Base-by-base conservation (phyloP, 139 green algal species). In the Chlorella ohadii region DNA sequence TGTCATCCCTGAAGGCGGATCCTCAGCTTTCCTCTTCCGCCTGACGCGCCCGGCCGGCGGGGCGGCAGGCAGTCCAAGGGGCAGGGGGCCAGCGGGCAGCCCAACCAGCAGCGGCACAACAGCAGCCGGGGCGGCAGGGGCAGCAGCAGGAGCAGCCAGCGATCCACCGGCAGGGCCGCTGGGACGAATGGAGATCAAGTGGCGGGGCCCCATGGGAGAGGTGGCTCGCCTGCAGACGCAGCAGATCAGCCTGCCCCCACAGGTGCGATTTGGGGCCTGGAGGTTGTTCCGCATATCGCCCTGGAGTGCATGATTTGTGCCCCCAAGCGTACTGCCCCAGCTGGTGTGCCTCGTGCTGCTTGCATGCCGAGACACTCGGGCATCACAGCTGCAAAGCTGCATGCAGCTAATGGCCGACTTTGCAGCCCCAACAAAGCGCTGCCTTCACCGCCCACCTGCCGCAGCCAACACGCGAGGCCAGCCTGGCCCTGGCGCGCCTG, bases 221-320 rank as follows among this genome's bases (percentile, higher is more conserved):
- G 39, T 82, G 27, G 91, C 91, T 7, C 85, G 89, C 11, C 73
- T 95, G 59, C 91, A 95, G 85, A 95, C 91, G 5, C 91, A 95
- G 83, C 82, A 85, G 39, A 95, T 95, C 70, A 57, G 72, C 68
- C 56, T 77, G 17, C 55, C 80, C 0, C 47, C 34, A n/a, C 51
- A 39, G 59, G 31, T 15, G n/a, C n/a, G 28, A 13, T 11, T 9
- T 47, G 72, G 39, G 28, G 5, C 51, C 16, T 28, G 22, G 28
- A n/a, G 72, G n/a, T n/a, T n/a, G n/a, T n/a, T n/a, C n/a, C n/a
- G n/a, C n/a, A n/a, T n/a, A n/a, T n/a, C n/a, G n/a, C n/a, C n/a
- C n/a, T n/a, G n/a, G n/a, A n/a, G n/a, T n/a, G n/a, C n/a, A n/a
- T n/a, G n/a, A n/a, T n/a, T n/a, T n/a, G n/a, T n/a, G n/a, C n/a